Evolutionary conservation across 768 basidiomycete genomes (phyloP), one percentile per base, ranked within the genome.

Genomic region (Lentinus brumalis): DNA sequence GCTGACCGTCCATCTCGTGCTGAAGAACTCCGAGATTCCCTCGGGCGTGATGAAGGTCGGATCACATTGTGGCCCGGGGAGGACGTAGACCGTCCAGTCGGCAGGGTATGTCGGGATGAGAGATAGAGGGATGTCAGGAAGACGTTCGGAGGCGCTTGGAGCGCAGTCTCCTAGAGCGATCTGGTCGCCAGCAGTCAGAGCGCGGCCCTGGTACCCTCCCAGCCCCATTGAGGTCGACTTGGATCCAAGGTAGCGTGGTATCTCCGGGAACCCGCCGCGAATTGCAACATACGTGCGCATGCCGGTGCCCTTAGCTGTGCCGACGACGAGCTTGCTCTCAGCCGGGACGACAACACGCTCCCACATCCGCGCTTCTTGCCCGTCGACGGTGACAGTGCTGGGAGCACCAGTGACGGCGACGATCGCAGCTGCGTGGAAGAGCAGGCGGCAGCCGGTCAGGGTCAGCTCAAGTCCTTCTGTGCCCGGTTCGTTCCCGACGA

Each of bases 151-250:
- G 31, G 39, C 26, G 5, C 38, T 50, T 4, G 74, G 75, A 0
- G 58, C 64, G 57, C 76, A 76, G 1, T 71, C 58, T 0, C 70
- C 74, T 6, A 87, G 76, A 0, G 72, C 61, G 38, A 87, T 70
- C 38, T 81, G 75, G 67, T 87, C 86, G 0, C 85, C 85, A 2
- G 73, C 68, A 21, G 77, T 69, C 14, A 87, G 71, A 0, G 82
- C 70, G 40, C 86, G 78, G 0, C 85, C 86, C 81, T 86, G 86
- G 67, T 83, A 86, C 2, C 86, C 84, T 45, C 86, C 86, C 11
- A 86, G 64, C 14, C 84, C 81, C 78, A 86, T 78, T 1, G 83
- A 86, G 21, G 87, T 86, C 5, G 85, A 83, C 72, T 88, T 89
- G 0, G 85, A 86, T 4, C 82, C 86, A 1, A 89, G 74, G 67